Evolutionary conservation across 164 flowering plant genomes (phyloP).

Genomic region (Nymphaea colorata): DNA sequence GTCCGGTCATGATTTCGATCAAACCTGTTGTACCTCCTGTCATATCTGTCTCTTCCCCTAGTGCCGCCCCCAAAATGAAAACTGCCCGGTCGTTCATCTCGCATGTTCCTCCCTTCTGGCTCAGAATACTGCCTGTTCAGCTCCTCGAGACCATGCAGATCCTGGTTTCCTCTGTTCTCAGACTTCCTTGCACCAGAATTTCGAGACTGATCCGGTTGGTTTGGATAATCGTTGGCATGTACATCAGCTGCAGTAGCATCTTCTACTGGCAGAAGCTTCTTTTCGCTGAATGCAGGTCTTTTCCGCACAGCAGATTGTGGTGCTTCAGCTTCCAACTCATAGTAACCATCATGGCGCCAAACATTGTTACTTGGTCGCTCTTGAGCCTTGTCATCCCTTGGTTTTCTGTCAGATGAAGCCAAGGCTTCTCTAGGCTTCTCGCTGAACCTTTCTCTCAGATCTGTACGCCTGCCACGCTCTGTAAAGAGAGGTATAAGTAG

Average conservation of each 20-base stretch:
- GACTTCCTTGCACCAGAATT: constrained; percentile 19
- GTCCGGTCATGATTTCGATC: constrained; percentile 20
- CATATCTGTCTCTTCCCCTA: constrained; percentile 42
- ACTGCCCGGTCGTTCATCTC: constrained; percentile 16
- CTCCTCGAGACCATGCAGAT: constrained; percentile 16
- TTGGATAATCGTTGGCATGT: constrained; percentile 4
- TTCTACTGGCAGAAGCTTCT: constrained; percentile 36
- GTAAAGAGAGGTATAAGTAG: not conserved
- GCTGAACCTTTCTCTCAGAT: constrained; percentile 26
- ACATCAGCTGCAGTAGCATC: constrained; percentile 19
- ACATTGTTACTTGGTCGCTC: constrained; percentile 17
- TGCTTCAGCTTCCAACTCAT: constrained; percentile 38
- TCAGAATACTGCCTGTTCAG: constrained; percentile 22
- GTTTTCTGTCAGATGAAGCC: constrained; percentile 12
- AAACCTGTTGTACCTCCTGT: constrained; percentile 24
- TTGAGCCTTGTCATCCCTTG: constrained; percentile 32
- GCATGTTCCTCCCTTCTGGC: constrained; percentile 2
- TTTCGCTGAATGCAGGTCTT: constrained; percentile 86
- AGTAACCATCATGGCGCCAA: constrained; percentile 72
- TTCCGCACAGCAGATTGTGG: constrained; percentile 33
- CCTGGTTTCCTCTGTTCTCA: constrained; percentile 29
- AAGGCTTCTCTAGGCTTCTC: constrained; percentile 19
- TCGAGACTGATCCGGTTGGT: constrained; percentile 9
- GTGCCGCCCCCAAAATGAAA: constrained; percentile 21
- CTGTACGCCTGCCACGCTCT: constrained; percentile 57